Evolutionary conservation across 768 basidiomycete genomes (phyloP), one percentile per base, ranked within the genome.

Genomic region (Leccinum subtestaceum): DNA sequence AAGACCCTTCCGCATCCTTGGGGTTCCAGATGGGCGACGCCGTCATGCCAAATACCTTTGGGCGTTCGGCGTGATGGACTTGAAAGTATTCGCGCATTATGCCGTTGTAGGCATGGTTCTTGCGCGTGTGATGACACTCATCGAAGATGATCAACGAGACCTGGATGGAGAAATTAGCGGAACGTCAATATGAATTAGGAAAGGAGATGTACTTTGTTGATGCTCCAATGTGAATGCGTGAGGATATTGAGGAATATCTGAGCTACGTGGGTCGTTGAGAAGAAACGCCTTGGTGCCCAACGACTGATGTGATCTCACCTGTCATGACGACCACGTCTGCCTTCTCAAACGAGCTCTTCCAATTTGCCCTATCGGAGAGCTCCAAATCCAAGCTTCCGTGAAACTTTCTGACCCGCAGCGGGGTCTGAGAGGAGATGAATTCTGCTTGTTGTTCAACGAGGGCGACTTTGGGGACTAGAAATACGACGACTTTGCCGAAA

Each of bases 41-140:
- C 0, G 94, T 95, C 87, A 96, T 89, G 3, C 94, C 94, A 60
- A 95, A 91, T n/a, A 96, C 79, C 69, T 90, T 93, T 10, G 91
- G 90, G n/a, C 88, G 78, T 19, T 75, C 65, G 1, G 65, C 52
- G 27, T 45, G 65, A 43, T 74, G 78, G 47, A 70, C 76, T 55
- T 77, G 77, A 60, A 80, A 84, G 67, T 85, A 83, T 50, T 84
- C 78, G 19, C 76, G 75, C 81, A 86, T 82, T 57, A 86, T 81
- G 19, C 78, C 78, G 53, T 83, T 83, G 58, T 83, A 83, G 1
- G 84, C 80, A 55, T 85, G 80, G 56, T 81, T 82, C 65, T 83
- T 84, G 55, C 77, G 73, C 0, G 79, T 77, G 58, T 86, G 83
- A 58, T 86, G 84, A 52, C 80, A 83, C 60, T 84, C 84, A 47